Evolutionary conservation across 208 protist species (phyloP), one percentile per base, ranked within the genome.

Genomic region (Wallacemonas sp.): DNA sequence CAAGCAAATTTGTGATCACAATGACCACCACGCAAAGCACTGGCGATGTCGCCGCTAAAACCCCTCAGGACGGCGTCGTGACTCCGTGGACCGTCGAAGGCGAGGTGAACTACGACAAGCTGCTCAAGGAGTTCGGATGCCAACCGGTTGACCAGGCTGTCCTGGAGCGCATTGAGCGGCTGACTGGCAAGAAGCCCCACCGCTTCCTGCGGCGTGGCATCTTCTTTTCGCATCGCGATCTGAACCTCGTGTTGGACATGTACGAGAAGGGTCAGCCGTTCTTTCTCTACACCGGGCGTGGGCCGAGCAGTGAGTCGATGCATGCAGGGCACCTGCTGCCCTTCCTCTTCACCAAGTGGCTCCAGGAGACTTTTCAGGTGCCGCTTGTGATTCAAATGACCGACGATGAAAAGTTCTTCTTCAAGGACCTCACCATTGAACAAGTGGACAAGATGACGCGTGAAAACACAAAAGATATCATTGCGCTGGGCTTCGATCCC

Each of bases 341-440:
- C 10, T 99, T 99, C 65, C 85, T 99, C 68, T 99, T 99, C 81
- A 99, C 98, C 3, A 98, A 99, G 85, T 98, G 97, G 83, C 86
- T 99, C 60, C 99, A 99, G 83, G 98, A 99, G n/a, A 97, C 90
- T 5, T 99, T 99, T 72, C 75, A 98, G 57, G 97, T 99, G 21
- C 97, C 98, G 17, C 83, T 99, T 1, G 98, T 99, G 1, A 98
- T 99, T 65, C 99, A 99, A 79, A 87, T 99, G 65, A 99, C 99
- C n/a, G 99, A 99, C 69, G 99, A 99, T 78, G 99, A 99, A 71
- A 99, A 99, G 82, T 99, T 99, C 71, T 96, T 98, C 65, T 99
- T 98, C 76, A 99, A 99, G 68, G 93, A 98, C 74, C 59, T 98
- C 21, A 87, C 86, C 6, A 72, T 99, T 10, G 96, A 98, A 30